Conservation (phyloP, 2,329 filamentous ascomycete species). For the Ophiostoma quercus region DNA sequence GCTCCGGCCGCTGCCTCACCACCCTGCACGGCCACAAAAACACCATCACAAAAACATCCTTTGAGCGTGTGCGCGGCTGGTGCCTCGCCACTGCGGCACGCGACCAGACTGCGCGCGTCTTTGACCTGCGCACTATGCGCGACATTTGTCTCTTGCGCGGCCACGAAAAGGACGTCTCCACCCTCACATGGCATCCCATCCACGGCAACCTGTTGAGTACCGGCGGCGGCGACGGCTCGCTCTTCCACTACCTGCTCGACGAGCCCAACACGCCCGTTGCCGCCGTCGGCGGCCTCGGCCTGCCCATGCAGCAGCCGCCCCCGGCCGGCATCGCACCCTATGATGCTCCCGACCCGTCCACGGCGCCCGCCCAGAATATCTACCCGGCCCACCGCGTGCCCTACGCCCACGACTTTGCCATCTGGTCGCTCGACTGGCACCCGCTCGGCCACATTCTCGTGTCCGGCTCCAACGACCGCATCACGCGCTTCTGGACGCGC, state of each 20-base stretch:
- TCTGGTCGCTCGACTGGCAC: slow-evolving; percentile 98
- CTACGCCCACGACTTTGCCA: slow-evolving; percentile 87
- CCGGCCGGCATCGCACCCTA: slow-evolving; percentile 69
- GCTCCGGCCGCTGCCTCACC: slow-evolving; percentile 80
- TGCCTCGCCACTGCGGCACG: slow-evolving; percentile 88
- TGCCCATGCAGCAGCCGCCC: slow-evolving; percentile 44
- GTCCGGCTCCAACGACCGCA: slow-evolving; percentile 91
- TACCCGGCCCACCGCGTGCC: slow-evolving; percentile 82
- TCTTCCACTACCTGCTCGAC: slow-evolving; percentile 93
- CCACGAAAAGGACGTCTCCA: slow-evolving; percentile 93
- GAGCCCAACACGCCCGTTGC: slow-evolving; percentile 75
- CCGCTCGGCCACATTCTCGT: slow-evolving; percentile 92
- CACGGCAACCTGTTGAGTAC: slow-evolving; percentile 86
- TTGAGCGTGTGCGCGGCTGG: slow-evolving; percentile 77
- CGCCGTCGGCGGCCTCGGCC: slow-evolving; percentile 46
- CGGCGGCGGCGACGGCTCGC: slow-evolving; percentile 80
- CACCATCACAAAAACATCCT: slow-evolving; percentile 86
- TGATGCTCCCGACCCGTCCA: slow-evolving; percentile 72
- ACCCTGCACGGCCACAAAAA: slow-evolving; percentile 97
- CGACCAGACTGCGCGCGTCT: slow-evolving; percentile 87
- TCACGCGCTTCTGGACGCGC: slow-evolving; percentile 94
- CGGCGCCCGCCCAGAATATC: slow-evolving; percentile 81
- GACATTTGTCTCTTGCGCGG: slow-evolving; percentile 90
- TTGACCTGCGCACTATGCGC: slow-evolving; percentile 96
- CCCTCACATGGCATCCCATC: slow-evolving; percentile 87